Percentiles rank a stretch among this genome's conserved stretches.
These are phyloP conservation scores for Leccinellum rugosiceps DNA, from an alignment of 768 basidiomycete genomes.

Conservation along the genomic window DNA sequence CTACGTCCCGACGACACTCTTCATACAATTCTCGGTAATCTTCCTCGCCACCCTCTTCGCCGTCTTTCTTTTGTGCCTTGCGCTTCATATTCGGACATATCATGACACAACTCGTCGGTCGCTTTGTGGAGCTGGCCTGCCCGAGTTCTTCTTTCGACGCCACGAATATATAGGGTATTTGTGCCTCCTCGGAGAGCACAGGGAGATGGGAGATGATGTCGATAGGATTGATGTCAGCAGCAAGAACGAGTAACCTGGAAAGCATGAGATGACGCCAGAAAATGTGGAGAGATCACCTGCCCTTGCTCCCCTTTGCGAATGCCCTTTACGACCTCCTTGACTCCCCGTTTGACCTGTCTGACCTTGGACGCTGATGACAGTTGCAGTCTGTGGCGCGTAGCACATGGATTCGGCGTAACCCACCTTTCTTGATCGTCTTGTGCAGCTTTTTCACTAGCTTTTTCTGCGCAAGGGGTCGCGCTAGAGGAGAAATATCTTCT, in stretches of 20 bases:
- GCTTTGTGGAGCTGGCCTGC: constrained; percentile 92
- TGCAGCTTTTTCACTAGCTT: constrained; percentile 94
- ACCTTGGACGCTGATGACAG: constrained; percentile 75
- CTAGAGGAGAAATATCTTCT: constrained; percentile 91
- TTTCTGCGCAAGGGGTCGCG: constrained; percentile 88
- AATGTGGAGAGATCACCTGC: constrained; percentile 41
- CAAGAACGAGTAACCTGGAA: constrained; percentile 79
- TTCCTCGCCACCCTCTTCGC: constrained; percentile 66
- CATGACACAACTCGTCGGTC: constrained; percentile 98
- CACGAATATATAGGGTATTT: constrained; percentile 88
- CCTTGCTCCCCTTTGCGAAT: constrained; percentile 98
- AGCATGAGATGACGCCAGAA: constrained; percentile 1
- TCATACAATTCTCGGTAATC: constrained; percentile 87
- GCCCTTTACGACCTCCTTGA: constrained; percentile 98
- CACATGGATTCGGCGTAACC: not conserved
- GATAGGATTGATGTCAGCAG: constrained; percentile 96
- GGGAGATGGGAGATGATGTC: constrained; percentile 99
- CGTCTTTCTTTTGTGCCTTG: constrained; percentile 58
- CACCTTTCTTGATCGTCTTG: constrained; percentile 92
- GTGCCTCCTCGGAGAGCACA: constrained; percentile 88
- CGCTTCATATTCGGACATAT: constrained; percentile 81
- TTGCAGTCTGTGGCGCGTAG: not conserved
- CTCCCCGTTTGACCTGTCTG: constrained; percentile 94
- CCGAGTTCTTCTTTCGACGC: constrained; percentile 94
- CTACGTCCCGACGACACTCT: constrained; percentile 83